Base-by-base conservation (phyloP, 192 early-diverging fungal genomes). In the Mortierella claussenii region DNA sequence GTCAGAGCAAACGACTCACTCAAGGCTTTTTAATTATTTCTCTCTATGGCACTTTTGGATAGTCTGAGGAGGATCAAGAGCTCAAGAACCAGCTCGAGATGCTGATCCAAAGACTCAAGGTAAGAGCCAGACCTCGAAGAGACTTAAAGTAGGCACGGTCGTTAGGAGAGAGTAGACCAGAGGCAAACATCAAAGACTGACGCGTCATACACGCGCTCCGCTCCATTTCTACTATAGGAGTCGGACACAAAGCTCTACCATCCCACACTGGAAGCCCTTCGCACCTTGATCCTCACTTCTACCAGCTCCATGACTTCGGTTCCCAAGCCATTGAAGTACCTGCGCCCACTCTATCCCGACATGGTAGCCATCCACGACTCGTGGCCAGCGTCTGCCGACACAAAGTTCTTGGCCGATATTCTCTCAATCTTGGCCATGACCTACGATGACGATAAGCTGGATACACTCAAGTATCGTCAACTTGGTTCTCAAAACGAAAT, bases 241-340 rank as follows among this genome's bases (percentile, higher is more conserved):
- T 58, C 84, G 7, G 89, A 96, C 33, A 80, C 68, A 33, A 80
- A 87, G 40, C 90, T 99, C 33, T 89, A 98, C 79, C 88, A 87
- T 57, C 87, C 95, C 21, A 88, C 96, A 10, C 87, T 99, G 31
- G 96, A 97, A 60, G 87, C 89, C 52, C 87, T 99, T 24, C 90
- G 91, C 60, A 95, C 91, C 12, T 63, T 93, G 23, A 98, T 99
- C 79, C 92, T 95, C 52, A 96, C 96, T 10, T 92, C 95, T 9
- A 96, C 96, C 4, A 93, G 91, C 57, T 99, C 98, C 44, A 99
- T 99, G 98, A 98, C 98, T 8, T 95, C 96, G n/a, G 98, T 98
- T 5, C 96, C 98, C 50, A 99, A 99, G 79, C 97, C 96, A 26
- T 88, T 99, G 70, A 99, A 99, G 82, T 99, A 93, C 65, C 80